Base-by-base conservation (phyloP, 2,329 filamentous ascomycete species). In the Colletotrichum nymphaeae region DNA sequence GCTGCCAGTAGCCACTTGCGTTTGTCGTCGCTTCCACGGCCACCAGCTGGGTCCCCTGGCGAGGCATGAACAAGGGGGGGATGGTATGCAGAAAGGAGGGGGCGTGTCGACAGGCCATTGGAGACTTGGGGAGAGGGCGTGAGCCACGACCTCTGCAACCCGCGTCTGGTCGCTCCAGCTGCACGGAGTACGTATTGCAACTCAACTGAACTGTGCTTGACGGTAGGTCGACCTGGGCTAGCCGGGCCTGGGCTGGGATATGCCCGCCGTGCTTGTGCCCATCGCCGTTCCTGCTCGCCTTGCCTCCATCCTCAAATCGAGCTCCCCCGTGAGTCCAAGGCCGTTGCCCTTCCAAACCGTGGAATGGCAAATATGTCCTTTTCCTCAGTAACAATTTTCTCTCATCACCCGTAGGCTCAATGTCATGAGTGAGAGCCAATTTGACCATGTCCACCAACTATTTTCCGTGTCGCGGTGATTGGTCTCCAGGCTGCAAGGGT, bases 41-140 rank as follows among this genome's bases (percentile, higher is more conserved):
- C n/a, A 55, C n/a, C 62, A 55, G 12, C 67, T 73, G 66, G 60
- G 55, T 22, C 59, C 70, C 66, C 67, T 70, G 60, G 55, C 53
- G n/a, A 73, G 19, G 66, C 24, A 57, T 64, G 70, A 65, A 65
- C 66, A 70, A 57, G 63, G 66, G 70, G 49, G 62, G 46, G 66
- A 70, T 73, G 66, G 70, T 55, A 70, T 65, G 66, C 70, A 70
- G 70, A 73, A 59, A 65, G 66, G 55, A 65, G 66, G 70, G 70
- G 70, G 70, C 59, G 70, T 73, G 70, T 64, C 42, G 59, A 42
- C 53, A 62, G 59, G 42, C 66, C 42, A 64, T 65, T 70, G 46
- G 70, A 67, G 70, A 69, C 46, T 19, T 14, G 22, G 30, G 69
- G 69, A 55, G 63, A 55, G 68, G 63, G 68, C 32, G 68, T 71